phyloP scores from a whole-genome alignment of 148 eudicot genomes.

The Polygonum maritimum region DNA sequence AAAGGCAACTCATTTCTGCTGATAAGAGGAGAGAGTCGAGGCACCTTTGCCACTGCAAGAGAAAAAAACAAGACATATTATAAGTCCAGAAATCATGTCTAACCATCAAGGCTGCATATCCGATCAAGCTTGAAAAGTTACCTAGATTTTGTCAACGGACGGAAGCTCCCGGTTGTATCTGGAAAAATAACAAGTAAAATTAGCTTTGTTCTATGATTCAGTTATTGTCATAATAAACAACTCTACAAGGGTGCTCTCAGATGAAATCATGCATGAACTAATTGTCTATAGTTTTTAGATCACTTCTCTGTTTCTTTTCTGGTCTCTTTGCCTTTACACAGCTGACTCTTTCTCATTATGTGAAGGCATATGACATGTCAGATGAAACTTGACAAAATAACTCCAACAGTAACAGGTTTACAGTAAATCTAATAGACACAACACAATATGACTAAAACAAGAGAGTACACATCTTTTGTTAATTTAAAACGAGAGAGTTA shows the following conservation, averaged over 20 bases:
- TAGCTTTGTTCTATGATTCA: neutral
- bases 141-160: neutral
- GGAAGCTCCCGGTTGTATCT: constrained; percentile 1
- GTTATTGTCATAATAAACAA: neutral
- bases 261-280: neutral
- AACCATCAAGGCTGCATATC: neutral
- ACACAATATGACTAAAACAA: neutral
- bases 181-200: neutral
- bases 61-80: neutral
- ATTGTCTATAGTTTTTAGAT: neutral
- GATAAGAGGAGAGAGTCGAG: neutral
- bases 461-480: neutral
- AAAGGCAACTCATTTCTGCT: neutral
- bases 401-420: neutral
- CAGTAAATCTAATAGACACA: neutral
- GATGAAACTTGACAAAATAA: neutral
- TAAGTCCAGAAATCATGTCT: neutral
- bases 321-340: neutral
- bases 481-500: neutral
- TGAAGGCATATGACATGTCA: neutral
- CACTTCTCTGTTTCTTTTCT: neutral
- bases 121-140: neutral
- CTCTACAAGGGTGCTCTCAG: neutral
- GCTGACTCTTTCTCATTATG: neutral
- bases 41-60: constrained; percentile 4